These are phyloP conservation scores for Talaromyces sp. DNA, from an alignment of 2,329 filamentous ascomycete genomes.

Conservation along the genomic window DNA sequence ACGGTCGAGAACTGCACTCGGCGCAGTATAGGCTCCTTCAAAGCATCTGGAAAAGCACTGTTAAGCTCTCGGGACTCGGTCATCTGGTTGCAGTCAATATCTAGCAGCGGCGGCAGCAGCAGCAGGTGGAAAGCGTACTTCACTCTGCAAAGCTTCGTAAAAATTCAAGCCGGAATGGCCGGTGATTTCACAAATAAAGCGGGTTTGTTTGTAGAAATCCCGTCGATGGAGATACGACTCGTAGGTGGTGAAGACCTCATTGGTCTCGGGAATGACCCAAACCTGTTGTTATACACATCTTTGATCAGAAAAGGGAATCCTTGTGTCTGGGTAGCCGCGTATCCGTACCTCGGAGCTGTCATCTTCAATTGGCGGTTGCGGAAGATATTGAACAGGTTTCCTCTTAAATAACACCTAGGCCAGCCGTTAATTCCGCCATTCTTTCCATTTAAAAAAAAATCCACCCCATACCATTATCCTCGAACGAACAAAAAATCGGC, in stretches of 20 bases:
- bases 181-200: conserved; percentile 94
- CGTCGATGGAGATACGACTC: conserved; percentile 80
- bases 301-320: not conserved
- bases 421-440: conserved; percentile 16
- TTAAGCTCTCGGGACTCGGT: conserved; percentile 85
- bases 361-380: conserved; percentile 67
- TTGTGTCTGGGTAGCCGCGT: not conserved
- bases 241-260: conserved; percentile 84
- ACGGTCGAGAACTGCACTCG: conserved; percentile 88
- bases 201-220: conserved; percentile 90
- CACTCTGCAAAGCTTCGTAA: conserved; percentile 86
- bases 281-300: conserved; percentile 58
- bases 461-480: conserved; percentile 8
- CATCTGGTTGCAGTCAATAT: conserved; percentile 45
- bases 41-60: conserved; percentile 80
- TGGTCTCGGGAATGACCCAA: conserved; percentile 86
- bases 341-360: conserved; percentile 73
- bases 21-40: conserved; percentile 85
- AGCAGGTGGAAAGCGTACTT: conserved; percentile 58
- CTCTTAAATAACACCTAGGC: conserved; percentile 87
- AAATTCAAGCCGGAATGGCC: conserved; percentile 88
- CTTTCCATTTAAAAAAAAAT: not conserved
- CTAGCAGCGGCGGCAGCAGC: not conserved
- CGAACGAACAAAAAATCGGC: not conserved
- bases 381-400: conserved; percentile 82